Percentiles rank a stretch among this genome's conserved stretches.
These are phyloP conservation scores for Phytopythium aichiense DNA, from an alignment of 352 stramenopile genomes.

Conservation along the genomic window DNA sequence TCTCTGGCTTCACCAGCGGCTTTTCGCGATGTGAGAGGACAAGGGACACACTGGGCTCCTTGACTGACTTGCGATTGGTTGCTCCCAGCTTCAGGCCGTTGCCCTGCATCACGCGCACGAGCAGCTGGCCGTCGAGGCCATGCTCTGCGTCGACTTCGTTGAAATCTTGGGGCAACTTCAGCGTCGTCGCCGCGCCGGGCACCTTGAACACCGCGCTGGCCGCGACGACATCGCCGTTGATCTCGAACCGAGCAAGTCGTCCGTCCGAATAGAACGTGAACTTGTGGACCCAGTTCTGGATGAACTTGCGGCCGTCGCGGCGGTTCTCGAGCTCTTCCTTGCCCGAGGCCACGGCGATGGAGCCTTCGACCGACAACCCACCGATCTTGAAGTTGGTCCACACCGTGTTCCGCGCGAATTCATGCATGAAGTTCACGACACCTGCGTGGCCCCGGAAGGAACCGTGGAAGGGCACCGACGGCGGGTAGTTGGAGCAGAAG, in stretches of 20 bases:
- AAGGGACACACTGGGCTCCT: conserved; percentile 58
- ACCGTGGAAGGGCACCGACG: conserved; percentile 84
- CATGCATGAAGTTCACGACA: conserved; percentile 75
- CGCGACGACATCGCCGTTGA: conserved; percentile 84
- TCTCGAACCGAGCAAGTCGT: conserved; percentile 81
- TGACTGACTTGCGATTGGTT: conserved; percentile 62
- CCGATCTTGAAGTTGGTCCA: conserved; percentile 89
- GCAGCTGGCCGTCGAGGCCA: conserved; percentile 54
- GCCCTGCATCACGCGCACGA: conserved; percentile 80
- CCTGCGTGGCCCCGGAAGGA: conserved; percentile 70
- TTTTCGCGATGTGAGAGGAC: conserved; percentile 64
- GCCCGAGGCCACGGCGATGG: conserved; percentile 75
- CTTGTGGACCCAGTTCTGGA: conserved; percentile 90
- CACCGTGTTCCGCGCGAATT: conserved; percentile 71
- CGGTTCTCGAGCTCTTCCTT: conserved; percentile 88
- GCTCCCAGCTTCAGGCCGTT: conserved; percentile 71
- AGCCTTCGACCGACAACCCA: conserved; percentile 77
- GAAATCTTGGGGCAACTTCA: conserved; percentile 86
- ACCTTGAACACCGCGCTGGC: conserved; percentile 86
- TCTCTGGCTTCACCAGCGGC: conserved; percentile 26
- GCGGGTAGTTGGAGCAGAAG: conserved; percentile 86
- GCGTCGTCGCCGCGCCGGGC: conserved; percentile 72
- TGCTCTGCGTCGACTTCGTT: conserved; percentile 85
- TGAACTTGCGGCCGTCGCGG: conserved; percentile 75
- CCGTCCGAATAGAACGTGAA: conserved; percentile 87